Percentiles rank a stretch among this genome's conserved stretches.
phyloP scores from a whole-genome alignment of 2,329 filamentous ascomycete species.

The Claviceps pazoutovae region DNA sequence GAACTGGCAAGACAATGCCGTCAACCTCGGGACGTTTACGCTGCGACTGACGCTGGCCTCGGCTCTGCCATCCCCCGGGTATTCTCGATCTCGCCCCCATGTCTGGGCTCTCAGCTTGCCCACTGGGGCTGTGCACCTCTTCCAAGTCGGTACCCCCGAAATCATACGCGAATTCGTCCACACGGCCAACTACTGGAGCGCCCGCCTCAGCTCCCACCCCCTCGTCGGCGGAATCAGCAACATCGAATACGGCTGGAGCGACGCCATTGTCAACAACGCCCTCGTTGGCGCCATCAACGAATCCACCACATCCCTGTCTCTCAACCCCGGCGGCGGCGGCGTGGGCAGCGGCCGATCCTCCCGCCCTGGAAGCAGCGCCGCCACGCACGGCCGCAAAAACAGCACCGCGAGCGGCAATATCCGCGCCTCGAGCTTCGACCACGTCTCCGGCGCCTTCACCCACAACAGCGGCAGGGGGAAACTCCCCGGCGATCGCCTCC shows the following conservation, averaged over 20 bases:
- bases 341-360: conserved; percentile 22
- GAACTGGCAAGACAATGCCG: conserved; percentile 96
- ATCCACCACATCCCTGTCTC: conserved; percentile 14
- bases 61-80: conserved; percentile 76
- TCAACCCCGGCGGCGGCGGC: not conserved
- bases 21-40: conserved; percentile 73
- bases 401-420: conserved; percentile 38
- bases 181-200: conserved; percentile 96
- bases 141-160: conserved; percentile 90
- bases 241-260: conserved; percentile 94
- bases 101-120: conserved; percentile 91
- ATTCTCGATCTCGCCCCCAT: conserved; percentile 77
- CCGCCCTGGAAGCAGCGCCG: conserved; percentile 37
- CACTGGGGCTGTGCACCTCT: conserved; percentile 90
- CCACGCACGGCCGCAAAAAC: conserved; percentile 24
- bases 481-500: conserved; percentile 71
- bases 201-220: conserved; percentile 83
- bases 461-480: conserved; percentile 38
- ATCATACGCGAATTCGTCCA: conserved; percentile 90
- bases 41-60: conserved; percentile 87
- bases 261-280: conserved; percentile 56
- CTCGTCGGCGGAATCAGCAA: conserved; percentile 88
- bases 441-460: conserved; percentile 36
- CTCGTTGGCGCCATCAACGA: conserved; percentile 41
- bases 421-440: conserved; percentile 48